These are phyloP conservation scores for Fusarium sp. DNA, from an alignment of 2,329 filamentous ascomycete genomes.

Conservation along the genomic window DNA sequence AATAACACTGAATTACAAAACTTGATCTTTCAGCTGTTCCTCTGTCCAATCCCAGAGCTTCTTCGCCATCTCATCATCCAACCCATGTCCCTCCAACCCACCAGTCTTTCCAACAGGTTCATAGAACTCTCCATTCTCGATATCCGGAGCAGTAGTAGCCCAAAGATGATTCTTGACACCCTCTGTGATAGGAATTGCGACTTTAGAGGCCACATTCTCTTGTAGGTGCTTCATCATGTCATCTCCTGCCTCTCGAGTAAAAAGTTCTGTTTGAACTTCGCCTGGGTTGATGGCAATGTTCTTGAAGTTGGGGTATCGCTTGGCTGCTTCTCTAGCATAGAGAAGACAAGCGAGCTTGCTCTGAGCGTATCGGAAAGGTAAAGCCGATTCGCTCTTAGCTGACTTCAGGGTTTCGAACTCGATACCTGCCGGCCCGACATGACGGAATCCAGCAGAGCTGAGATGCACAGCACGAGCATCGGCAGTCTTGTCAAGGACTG, in stretches of 20 bases:
- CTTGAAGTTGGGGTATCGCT: background rate
- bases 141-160: rapidly evolving
- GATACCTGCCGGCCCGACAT: background rate
- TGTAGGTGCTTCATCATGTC: slow-evolving; percentile 2
- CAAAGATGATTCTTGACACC: slow-evolving; percentile 7
- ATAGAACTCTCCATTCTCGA: background rate
- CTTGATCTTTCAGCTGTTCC: background rate
- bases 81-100: background rate
- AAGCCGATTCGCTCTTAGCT: rapidly evolving
- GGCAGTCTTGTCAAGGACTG: rapidly evolving
- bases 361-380: background rate
- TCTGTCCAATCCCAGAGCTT: slow-evolving; percentile 10
- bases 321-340: background rate
- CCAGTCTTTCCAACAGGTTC: slow-evolving; percentile 8
- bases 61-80: background rate
- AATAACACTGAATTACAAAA: rapidly evolving
- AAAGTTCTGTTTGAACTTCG: background rate
- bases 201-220: background rate
- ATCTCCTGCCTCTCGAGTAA: background rate
- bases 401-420: background rate
- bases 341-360: background rate
- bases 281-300: slow-evolving; percentile 9
- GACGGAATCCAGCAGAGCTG: background rate
- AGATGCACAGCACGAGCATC: background rate
- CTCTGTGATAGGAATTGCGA: rapidly evolving